Conservation (phyloP, 148 eudicot species). For the Rhododendron vialii region DNA sequence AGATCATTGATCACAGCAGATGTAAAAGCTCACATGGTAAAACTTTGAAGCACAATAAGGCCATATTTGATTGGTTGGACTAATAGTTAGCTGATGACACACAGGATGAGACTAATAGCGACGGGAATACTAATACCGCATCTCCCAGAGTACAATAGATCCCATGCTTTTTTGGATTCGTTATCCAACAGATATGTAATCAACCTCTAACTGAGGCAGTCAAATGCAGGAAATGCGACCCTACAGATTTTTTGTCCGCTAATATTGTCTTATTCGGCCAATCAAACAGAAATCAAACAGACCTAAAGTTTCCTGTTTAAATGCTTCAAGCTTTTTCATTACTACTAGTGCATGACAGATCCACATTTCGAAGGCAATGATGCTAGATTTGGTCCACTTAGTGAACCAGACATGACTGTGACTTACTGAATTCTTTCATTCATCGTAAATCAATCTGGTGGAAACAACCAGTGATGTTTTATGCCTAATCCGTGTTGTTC, state of each 20-base stretch:
- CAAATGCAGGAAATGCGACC: not conserved
- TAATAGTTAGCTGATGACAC: not conserved
- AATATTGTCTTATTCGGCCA: not conserved
- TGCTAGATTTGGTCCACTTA: not conserved
- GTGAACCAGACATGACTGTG: conserved; percentile 4
- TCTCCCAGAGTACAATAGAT: not conserved
- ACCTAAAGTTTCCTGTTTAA: not conserved
- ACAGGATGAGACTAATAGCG: not conserved
- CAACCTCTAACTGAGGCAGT: not conserved
- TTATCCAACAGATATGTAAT: not conserved
- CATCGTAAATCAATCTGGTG: not conserved
- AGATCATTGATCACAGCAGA: not conserved
- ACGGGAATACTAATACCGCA: not conserved
- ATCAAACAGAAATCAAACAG: not conserved
- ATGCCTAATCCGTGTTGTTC: not conserved
- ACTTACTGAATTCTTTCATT: not conserved
- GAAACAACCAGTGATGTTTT: not conserved
- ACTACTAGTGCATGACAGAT: not conserved
- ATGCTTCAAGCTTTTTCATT: not conserved
- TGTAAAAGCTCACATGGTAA: no score
- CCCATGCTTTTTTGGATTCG: not conserved
- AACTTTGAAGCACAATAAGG: not conserved
- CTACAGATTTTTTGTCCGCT: not conserved
- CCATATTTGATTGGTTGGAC: not conserved
- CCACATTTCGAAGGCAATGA: not conserved